Evolutionary conservation across 2,329 filamentous ascomycete genomes (phyloP).

Genomic region (Clarireedia homoeocarpa): DNA sequence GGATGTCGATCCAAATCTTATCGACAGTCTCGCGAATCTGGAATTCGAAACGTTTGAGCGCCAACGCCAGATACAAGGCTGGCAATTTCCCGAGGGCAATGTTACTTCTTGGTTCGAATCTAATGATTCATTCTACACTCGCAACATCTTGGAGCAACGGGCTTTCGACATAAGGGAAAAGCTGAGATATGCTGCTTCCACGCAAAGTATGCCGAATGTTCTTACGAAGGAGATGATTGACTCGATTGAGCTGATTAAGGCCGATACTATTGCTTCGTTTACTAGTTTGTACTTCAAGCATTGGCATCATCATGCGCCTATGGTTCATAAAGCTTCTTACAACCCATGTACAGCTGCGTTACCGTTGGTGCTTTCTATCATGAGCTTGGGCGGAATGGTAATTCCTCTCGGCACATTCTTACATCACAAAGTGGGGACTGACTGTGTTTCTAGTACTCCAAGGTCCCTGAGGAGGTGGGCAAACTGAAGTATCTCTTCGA

Average conservation of each 20-base stretch:
- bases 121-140: conserved; percentile 15
- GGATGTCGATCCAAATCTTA: conserved; percentile 14
- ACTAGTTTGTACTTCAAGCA: conserved; percentile 28
- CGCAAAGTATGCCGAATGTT: conserved; percentile 15
- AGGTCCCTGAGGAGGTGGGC: conserved; percentile 16
- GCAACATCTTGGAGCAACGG: conserved; percentile 19
- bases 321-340: conserved; percentile 27
- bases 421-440: conserved; percentile 3
- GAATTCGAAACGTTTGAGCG: conserved; percentile 25
- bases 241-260: conserved; percentile 24
- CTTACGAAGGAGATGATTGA: conserved; percentile 21
- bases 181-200: conserved; percentile 21
- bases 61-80: conserved; percentile 20
- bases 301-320: conserved; percentile 29
- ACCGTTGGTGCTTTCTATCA: conserved; percentile 25
- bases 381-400: conserved; percentile 28
- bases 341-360: conserved; percentile 24
- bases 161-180: conserved; percentile 26
- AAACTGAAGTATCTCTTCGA: conserved; percentile 23
- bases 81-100: conserved; percentile 20
- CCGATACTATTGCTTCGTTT: conserved; percentile 19
- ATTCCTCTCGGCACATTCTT: not conserved
- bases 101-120: conserved; percentile 18
- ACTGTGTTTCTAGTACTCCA: conserved; percentile 20
- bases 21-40: conserved; percentile 20